Evolutionary conservation across 2,329 filamentous ascomycete genomes (phyloP).

Genomic region (Penicillium sp.): DNA sequence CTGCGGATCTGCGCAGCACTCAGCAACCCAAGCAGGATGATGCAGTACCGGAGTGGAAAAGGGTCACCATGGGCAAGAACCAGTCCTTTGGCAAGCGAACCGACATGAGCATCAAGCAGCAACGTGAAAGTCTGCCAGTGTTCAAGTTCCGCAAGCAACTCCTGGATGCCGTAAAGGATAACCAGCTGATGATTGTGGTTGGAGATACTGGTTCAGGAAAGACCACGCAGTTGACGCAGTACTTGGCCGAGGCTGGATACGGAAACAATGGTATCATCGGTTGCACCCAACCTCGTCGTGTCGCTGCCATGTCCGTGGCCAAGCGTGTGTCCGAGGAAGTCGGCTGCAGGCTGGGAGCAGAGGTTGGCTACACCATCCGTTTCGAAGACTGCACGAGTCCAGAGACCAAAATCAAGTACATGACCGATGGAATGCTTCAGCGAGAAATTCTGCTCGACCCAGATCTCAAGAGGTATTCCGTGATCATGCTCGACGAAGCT

Average conservation of each 20-base stretch:
- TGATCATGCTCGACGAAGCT: conserved; percentile 97
- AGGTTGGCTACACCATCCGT: conserved; percentile 95
- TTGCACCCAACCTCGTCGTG: conserved; percentile 94
- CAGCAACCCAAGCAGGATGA: conserved; percentile 60
- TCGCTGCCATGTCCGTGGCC: conserved; percentile 95
- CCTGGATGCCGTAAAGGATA: conserved; percentile 78
- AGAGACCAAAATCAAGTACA: conserved; percentile 94
- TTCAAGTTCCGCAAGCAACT: conserved; percentile 84
- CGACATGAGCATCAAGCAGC: conserved; percentile 89
- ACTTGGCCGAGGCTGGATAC: conserved; percentile 88
- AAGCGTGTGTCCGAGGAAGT: conserved; percentile 97
- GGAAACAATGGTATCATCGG: conserved; percentile 85
- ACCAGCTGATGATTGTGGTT: conserved; percentile 92
- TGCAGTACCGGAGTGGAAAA: conserved; percentile 88
- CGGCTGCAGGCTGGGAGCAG: conserved; percentile 82
- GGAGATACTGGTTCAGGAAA: conserved; percentile 97
- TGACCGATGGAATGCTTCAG: conserved; percentile 98
- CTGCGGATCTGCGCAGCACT: conserved; percentile 74
- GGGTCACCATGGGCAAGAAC: conserved; percentile 73
- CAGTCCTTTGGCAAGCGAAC: conserved; percentile 82
- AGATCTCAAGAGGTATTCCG: conserved; percentile 83
- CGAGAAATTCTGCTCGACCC: conserved; percentile 92
- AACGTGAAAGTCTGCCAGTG: conserved; percentile 84
- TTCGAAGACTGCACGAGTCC: conserved; percentile 93
- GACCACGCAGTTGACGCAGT: conserved; percentile 94